phyloP scores from a whole-genome alignment of 2,329 filamentous ascomycete genomes.

The Trichoderma hamatum region DNA sequence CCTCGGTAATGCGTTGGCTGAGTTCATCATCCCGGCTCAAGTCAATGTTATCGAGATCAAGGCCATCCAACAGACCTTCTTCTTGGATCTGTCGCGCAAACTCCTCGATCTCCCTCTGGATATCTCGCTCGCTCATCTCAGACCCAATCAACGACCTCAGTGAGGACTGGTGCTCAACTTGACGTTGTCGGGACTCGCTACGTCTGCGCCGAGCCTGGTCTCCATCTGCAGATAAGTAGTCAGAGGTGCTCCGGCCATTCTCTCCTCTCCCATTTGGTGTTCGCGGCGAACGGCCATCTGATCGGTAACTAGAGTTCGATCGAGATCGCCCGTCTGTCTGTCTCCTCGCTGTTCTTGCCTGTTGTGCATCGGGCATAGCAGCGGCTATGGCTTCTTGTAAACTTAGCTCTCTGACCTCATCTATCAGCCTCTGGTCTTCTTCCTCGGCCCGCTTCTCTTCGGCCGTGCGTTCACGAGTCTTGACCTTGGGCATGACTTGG shows the following conservation, averaged over 20 bases:
- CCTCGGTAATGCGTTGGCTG: slow-evolving; percentile 86
- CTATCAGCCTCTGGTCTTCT: slow-evolving; percentile 69
- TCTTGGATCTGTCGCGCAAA: slow-evolving; percentile 88
- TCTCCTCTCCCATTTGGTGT: slow-evolving; percentile 32
- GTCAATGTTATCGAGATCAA: slow-evolving; percentile 87
- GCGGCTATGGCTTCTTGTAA: slow-evolving; percentile 64
- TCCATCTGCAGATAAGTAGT: slow-evolving; percentile 44
- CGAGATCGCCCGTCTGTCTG: slow-evolving; percentile 40
- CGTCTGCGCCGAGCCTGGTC: slow-evolving; percentile 40
- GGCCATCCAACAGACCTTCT: slow-evolving; percentile 82
- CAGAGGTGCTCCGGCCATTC: slow-evolving; percentile 37
- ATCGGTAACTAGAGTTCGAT: slow-evolving; percentile 39
- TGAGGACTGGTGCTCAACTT: slow-evolving; percentile 87
- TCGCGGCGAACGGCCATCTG: slow-evolving; percentile 38
- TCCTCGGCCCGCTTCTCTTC: slow-evolving; percentile 61
- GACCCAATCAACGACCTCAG: slow-evolving; percentile 81
- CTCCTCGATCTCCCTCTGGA: slow-evolving; percentile 87
- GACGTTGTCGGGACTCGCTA: slow-evolving; percentile 56
- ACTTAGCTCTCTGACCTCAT: slow-evolving; percentile 73
- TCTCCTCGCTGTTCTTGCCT: slow-evolving; percentile 35
- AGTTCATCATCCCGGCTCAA: slow-evolving; percentile 84
- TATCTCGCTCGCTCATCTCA: slow-evolving; percentile 74
- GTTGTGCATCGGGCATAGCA: background rate
- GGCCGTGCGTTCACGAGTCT: slow-evolving; percentile 52
- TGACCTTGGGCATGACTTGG: slow-evolving; percentile 69